These are phyloP conservation scores for Russula dissimulans DNA, from an alignment of 768 basidiomycete species.

Conservation along the genomic window DNA sequence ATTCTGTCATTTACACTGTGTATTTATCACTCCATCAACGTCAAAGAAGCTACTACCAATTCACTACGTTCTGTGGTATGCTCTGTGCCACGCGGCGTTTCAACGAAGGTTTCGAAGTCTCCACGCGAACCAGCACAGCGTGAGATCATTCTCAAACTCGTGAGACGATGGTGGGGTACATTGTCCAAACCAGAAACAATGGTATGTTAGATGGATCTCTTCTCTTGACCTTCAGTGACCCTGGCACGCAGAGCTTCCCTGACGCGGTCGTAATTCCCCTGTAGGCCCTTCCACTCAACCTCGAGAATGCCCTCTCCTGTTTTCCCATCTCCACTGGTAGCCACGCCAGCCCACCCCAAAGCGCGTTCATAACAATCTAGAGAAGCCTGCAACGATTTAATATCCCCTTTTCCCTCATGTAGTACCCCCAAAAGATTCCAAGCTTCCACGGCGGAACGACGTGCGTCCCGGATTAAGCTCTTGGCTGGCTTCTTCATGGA, in stretches of 20 bases:
- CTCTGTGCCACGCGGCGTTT: too few relatives aligned
- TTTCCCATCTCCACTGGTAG: conserved; percentile 29
- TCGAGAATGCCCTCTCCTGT: conserved; percentile 47
- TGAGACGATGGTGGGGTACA: neutral
- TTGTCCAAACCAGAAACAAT: neutral
- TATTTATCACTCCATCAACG: too few relatives aligned
- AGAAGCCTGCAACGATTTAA: conserved; percentile 32
- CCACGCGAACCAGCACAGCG: too few relatives aligned
- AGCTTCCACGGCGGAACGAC: conserved; percentile 61
- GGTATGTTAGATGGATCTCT: neutral
- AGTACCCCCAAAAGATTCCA: conserved; percentile 69
- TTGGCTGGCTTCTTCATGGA: conserved; percentile 47
- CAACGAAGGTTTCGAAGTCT: too few relatives aligned
- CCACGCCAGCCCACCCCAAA: conserved; percentile 53
- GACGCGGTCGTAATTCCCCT: conserved; percentile 50
- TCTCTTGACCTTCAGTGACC: neutral
- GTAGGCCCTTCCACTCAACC: conserved; percentile 51
- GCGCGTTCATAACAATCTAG: conserved; percentile 62
- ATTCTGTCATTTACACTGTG: too few relatives aligned
- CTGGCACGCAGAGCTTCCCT: conserved; percentile 3
- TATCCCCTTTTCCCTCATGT: conserved; percentile 34
- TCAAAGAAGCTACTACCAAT: too few relatives aligned
- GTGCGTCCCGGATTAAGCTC: conserved; percentile 56
- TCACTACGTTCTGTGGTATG: too few relatives aligned
- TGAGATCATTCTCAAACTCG: neutral